Evolutionary conservation across 768 basidiomycete genomes (phyloP).

Genomic region (Boletus sp.): DNA sequence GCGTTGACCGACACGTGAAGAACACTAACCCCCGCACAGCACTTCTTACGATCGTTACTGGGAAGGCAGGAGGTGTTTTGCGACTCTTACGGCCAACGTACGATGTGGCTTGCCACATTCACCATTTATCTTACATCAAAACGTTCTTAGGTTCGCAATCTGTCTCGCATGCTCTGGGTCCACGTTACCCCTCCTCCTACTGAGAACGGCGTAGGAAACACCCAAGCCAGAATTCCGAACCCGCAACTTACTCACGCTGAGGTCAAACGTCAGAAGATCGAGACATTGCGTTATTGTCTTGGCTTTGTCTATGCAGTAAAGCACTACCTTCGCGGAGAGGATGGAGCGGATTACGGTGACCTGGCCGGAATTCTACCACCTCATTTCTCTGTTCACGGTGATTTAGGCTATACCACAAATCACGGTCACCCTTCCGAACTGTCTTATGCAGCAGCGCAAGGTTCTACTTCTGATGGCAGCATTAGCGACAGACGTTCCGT

Average conservation of each 20-base stretch:
- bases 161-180: constrained; percentile 78
- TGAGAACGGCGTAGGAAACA: constrained; percentile 40
- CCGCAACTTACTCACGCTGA: constrained; percentile 48
- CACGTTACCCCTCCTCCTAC: constrained; percentile 65
- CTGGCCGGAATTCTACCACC: constrained; percentile 64
- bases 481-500: constrained; percentile 20
- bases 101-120: constrained; percentile 2
- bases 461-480: constrained; percentile 31
- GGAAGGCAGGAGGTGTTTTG: constrained; percentile 88
- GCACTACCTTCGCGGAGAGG: constrained; percentile 85
- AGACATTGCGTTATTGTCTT: constrained; percentile 66
- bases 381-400: constrained; percentile 51
- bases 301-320: constrained; percentile 69
- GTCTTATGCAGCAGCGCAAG: constrained; percentile 45
- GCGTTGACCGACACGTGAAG: not conserved
- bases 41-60: constrained; percentile 87
- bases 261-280: constrained; percentile 64
- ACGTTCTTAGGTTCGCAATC: constrained; percentile 55
- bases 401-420: constrained; percentile 39
- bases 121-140: not conserved
- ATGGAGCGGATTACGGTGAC: constrained; percentile 69
- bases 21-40: constrained; percentile 33
- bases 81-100: constrained; percentile 63
- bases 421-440: constrained; percentile 27
- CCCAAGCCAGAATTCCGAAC: constrained; percentile 53